Evolutionary conservation across 2,329 filamentous ascomycete genomes (phyloP).

Genomic region (Meredithiella fracta): DNA sequence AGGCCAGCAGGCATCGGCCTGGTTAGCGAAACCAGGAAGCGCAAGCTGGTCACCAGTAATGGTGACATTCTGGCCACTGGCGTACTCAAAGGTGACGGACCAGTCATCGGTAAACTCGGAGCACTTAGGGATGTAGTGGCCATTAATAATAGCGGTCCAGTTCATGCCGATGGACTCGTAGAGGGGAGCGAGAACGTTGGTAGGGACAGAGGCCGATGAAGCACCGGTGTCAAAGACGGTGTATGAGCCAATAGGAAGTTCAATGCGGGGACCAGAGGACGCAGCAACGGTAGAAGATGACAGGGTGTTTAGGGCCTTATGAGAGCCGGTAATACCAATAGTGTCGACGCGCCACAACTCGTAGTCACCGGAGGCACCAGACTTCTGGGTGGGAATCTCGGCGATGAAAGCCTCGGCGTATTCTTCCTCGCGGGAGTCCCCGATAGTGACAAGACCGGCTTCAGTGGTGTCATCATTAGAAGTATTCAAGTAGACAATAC

Average conservation of each 20-base stretch:
- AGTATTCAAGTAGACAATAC: conserved; percentile 19
- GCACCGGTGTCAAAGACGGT: conserved; percentile 23
- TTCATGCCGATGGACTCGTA: conserved; percentile 24
- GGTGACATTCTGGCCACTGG: conserved; percentile 18
- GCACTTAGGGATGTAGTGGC: conserved; percentile 21
- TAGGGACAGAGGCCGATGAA: conserved; percentile 18
- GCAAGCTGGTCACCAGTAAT: conserved; percentile 21
- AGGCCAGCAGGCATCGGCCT: conserved; percentile 23
- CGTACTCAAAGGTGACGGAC: conserved; percentile 21
- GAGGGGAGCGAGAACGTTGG: conserved; percentile 17
- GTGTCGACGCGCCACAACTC: conserved; percentile 21
- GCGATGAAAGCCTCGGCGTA: conserved; percentile 18
- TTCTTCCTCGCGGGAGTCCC: conserved; percentile 20
- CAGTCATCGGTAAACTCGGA: conserved; percentile 23
- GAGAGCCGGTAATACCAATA: conserved; percentile 15
- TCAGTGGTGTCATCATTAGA: conserved; percentile 12
- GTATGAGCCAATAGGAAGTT: conserved; percentile 4
- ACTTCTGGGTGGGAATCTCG: conserved; percentile 14
- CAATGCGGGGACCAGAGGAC: conserved; percentile 3
- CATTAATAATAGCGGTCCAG: conserved; percentile 19
- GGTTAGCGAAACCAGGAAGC: conserved; percentile 21
- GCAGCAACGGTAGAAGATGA: conserved; percentile 1
- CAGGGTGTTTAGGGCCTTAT: neutral
- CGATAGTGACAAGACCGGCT: conserved; percentile 19
- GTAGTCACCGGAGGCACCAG: conserved; percentile 14